These are phyloP conservation scores for Coemansia sp. DNA, from an alignment of 192 early-diverging fungal species.

Conservation along the genomic window DNA sequence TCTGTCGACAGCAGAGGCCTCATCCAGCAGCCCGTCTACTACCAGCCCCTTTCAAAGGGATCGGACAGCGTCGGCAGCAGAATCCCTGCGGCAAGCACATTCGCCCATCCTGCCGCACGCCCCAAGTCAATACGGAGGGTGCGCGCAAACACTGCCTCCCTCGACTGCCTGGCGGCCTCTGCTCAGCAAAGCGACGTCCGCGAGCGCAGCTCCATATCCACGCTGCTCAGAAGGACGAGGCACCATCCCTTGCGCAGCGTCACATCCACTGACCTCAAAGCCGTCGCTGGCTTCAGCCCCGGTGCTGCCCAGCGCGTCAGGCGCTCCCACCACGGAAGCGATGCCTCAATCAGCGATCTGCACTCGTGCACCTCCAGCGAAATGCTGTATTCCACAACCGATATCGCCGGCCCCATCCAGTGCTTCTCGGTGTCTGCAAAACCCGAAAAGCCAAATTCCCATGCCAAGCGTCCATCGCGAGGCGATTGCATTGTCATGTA, in stretches of 20 bases:
- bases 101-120: constrained; percentile 6
- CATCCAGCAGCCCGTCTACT: constrained; percentile 32
- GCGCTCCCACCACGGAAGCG: constrained; percentile 31
- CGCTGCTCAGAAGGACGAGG: constrained; percentile 38
- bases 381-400: constrained; percentile 27
- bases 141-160: constrained; percentile 50
- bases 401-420: constrained; percentile 23
- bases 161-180: constrained; percentile 31
- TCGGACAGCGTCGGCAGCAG: neutral
- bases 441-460: constrained; percentile 1
- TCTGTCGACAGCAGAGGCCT: neutral
- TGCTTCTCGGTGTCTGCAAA: constrained; percentile 32
- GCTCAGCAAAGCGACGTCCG: neutral
- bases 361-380: constrained; percentile 45
- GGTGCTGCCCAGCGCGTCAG: constrained; percentile 50
- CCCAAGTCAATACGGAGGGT: constrained; percentile 37
- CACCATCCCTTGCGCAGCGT: constrained; percentile 47
- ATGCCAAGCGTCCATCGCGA: constrained; percentile 24
- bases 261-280: constrained; percentile 41
- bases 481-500: constrained; percentile 51
- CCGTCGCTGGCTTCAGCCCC: constrained; percentile 50
- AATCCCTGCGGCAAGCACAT: neutral
- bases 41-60: constrained; percentile 19
- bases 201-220: constrained; percentile 25
- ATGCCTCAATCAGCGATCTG: constrained; percentile 42